These are phyloP conservation scores for Ophiobolus disseminans DNA, from an alignment of 2,329 filamentous ascomycete species.

Conservation along the genomic window DNA sequence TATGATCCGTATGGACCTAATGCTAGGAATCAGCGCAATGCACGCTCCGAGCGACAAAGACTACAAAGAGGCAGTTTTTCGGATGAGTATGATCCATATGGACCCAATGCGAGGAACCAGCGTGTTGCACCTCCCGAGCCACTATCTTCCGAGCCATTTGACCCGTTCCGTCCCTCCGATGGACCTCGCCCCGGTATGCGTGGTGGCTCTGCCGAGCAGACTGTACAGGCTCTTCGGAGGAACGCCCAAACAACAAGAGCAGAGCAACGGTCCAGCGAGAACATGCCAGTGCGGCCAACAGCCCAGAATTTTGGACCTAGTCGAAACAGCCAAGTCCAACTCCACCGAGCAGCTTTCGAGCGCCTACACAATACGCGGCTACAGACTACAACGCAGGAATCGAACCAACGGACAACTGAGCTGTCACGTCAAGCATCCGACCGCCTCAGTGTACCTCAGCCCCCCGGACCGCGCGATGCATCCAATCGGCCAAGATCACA, in stretches of 20 bases:
- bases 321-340: conserved; percentile 18
- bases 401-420: not conserved
- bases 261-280: conserved; percentile 33
- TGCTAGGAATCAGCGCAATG: no score
- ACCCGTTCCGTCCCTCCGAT: not conserved
- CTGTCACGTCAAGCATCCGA: not conserved
- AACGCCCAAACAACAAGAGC: conserved; percentile 6
- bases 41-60: no score
- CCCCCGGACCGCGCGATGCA: conserved; percentile 13
- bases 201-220: not conserved
- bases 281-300: conserved; percentile 16
- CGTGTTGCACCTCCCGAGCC: no score
- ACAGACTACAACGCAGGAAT: conserved; percentile 13
- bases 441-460: conserved; percentile 20
- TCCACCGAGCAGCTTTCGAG: conserved; percentile 23
- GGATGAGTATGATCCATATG: no score
- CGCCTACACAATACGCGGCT: conserved; percentile 16
- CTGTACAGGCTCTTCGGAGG: conserved; percentile 7
- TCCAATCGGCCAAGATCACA: conserved; percentile 18
- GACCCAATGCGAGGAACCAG: no score
- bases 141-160: no score
- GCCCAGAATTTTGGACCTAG: not conserved
- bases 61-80: no score
- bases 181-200: not conserved
- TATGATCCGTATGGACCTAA: no score